A percentile compares a stretch with the other conserved stretches of the same genome.
Evolutionary conservation across 768 basidiomycete genomes (phyloP).

Genomic region (Boletus vermiculosoides): DNA sequence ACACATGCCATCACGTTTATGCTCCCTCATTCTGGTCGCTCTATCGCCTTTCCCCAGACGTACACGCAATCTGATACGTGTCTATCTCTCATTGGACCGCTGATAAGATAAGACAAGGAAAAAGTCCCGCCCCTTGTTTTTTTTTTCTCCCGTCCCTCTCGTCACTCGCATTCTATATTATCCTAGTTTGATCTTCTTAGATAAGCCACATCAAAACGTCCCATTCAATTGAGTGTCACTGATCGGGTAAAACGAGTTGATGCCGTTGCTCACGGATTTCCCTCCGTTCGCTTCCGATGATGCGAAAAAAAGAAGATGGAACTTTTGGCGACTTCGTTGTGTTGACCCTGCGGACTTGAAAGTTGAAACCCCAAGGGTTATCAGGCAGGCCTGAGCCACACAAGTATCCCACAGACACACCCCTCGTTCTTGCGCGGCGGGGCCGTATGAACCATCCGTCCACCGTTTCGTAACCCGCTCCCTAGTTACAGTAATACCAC

Average conservation of each 20-base stretch:
- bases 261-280: slow-evolving; percentile 3
- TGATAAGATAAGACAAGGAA: slow-evolving; percentile 33
- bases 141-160: slow-evolving; percentile 17
- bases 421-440: not conserved
- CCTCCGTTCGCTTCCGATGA: slow-evolving; percentile 25
- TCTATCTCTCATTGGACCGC: slow-evolving; percentile 17
- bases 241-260: slow-evolving; percentile 10
- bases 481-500: slow-evolving; percentile 12
- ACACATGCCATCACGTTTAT: slow-evolving; percentile 5
- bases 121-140: slow-evolving; percentile 6
- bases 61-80: slow-evolving; percentile 25
- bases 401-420: not conserved
- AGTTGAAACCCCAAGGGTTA: slow-evolving; percentile 17
- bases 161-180: slow-evolving; percentile 9
- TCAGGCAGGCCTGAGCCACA: slow-evolving; percentile 16
- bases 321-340: not conserved
- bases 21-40: slow-evolving; percentile 7
- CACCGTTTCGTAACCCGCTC: not conserved
- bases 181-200: slow-evolving; percentile 7
- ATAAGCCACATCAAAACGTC: not conserved
- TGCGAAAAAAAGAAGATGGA: slow-evolving; percentile 8
- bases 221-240: slow-evolving; percentile 9
- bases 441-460: not conserved
- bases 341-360: slow-evolving; percentile 18
- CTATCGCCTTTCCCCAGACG: slow-evolving; percentile 19